Base-by-base conservation (phyloP, 371 early-diverging fungal species). In the Chytridiales sp. region DNA sequence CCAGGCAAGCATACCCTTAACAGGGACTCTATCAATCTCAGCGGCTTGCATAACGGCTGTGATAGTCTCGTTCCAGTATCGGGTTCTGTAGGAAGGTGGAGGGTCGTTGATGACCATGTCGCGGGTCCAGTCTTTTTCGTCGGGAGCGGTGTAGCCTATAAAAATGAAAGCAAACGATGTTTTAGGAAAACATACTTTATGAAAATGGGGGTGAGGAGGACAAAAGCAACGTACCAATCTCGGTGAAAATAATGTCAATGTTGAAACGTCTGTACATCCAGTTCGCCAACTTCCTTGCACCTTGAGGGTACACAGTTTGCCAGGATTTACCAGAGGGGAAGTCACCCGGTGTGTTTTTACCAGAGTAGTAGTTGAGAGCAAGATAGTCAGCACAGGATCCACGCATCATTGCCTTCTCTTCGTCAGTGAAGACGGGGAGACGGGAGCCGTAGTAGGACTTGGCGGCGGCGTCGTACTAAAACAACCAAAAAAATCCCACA, bases 301-400 rank as follows among this genome's bases (percentile, higher is more conserved):
- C 61, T 36, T 26, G 34, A 27, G 53, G 54, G 32, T 41, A 61
- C n/a, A 46, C 47, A 30, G n/a, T 19, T 29, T 61, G 61, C 61
- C 61, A 61, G 31, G 27, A 27, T 5, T 36, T 44, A 21, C 35
- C 39, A 8, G 60, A 40, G 39, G 54, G 41, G 11, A 51, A n/a
- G n/a, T n/a, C n/a, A n/a, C n/a, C n/a, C n/a, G n/a, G n/a, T n/a
- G n/a, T n/a, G n/a, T n/a, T n/a, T n/a, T n/a, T n/a, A n/a, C n/a
- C 1, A 21, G 56, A 53, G 60, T 64, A 68, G 31, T 52, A 61
- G 58, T 66, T 70, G 31, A 57, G 38, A 15, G 62, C 59, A 34
- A 70, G 47, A 56, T 60, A 70, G 43, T 70, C 70, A 15, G 54
- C 36, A n/a, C n/a, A n/a, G 21, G 67, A 54, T 22, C 62, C 62